Evolutionary conservation across 2,329 filamentous ascomycete species (phyloP).

Genomic region (Teratosphaeria epicoccoides): DNA sequence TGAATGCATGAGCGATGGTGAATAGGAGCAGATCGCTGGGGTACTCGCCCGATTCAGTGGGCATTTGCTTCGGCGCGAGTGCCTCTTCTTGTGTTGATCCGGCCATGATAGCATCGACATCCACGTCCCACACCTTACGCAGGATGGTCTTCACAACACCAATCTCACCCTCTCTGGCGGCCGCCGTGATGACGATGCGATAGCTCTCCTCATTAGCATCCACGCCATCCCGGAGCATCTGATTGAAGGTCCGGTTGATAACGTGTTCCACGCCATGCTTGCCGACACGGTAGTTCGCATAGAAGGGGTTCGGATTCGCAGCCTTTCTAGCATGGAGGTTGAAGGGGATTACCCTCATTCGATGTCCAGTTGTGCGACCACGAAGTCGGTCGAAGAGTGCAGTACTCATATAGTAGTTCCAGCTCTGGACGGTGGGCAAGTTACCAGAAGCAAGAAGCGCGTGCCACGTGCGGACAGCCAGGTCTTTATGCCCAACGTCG

Average conservation of each 20-base stretch:
- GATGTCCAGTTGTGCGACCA: conserved; percentile 29
- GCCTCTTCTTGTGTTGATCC: conserved; percentile 20
- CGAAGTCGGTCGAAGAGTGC: conserved; percentile 34
- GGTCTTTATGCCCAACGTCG: conserved; percentile 33
- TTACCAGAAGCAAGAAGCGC: conserved; percentile 31
- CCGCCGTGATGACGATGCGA: conserved; percentile 42
- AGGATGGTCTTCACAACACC: conserved; percentile 38
- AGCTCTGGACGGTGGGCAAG: conserved; percentile 40
- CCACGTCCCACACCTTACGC: conserved; percentile 44
- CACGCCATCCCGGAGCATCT: conserved; percentile 38
- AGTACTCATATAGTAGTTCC: conserved; percentile 45
- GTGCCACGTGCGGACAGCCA: conserved; percentile 39
- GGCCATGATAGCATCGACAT: conserved; percentile 33
- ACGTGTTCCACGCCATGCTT: conserved; percentile 20
- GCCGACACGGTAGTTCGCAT: conserved; percentile 18
- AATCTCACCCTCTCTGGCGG: conserved; percentile 43
- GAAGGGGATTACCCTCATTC: conserved; percentile 28
- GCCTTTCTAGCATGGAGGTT: conserved; percentile 13
- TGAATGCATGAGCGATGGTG: conserved; percentile 57
- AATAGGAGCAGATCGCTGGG: conserved; percentile 52
- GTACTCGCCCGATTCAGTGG: conserved; percentile 42
- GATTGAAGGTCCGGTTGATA: conserved; percentile 32
- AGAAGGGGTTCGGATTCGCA: conserved; percentile 6
- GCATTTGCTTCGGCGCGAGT: conserved; percentile 29
- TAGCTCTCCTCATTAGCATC: conserved; percentile 43